Evolutionary conservation across 2,329 filamentous ascomycete species (phyloP), one percentile per base, ranked within the genome.

Genomic region (Colletotrichum sidae): DNA sequence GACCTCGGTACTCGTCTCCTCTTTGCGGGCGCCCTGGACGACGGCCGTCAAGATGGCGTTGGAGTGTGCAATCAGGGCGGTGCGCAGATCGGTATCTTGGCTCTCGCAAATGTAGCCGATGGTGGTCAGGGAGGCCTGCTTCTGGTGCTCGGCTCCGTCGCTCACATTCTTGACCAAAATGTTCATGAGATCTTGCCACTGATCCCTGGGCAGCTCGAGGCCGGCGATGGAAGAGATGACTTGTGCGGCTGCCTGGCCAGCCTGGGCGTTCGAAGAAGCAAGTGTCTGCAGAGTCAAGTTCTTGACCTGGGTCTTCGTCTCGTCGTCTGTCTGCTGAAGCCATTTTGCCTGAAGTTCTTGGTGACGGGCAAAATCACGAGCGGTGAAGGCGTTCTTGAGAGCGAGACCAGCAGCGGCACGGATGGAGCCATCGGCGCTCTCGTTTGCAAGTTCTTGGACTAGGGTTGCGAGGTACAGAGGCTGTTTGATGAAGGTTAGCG

Each of bases 71-170:
- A 92, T 86, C 73, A 97, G 81, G 77, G 91, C 90, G 68, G 92
- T 87, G 70, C 96, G 88, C 55, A 99, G 87, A 67, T 97, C 94
- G 53, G 87, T 76, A 75, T 99, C 96, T 75, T 97, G 93, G 72
- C 92, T 95, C 80, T 99, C 96, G 86, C 96, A 99, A 73, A 99
- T 95, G 82, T 96, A 99, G 72, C 96, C 96, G 78, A 99, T 97
- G n/a, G 95, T 91, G 63, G 93, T 95, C 74, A 99, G 83, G 49
- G 95, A 98, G 46, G 94, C 87, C 83, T 97, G 94, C 85, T 98
- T 99, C 78, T 97, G 89, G 80, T 94, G 89, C 75, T 94, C 91
- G 73, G 86, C 88, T 70, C 95, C 96, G 70, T 90, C 88, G 77
- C 92, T 95, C 70, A 99, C 94, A 78, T 96, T 97, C 79, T 95